Base-by-base conservation (phyloP, 2,329 filamentous ascomycete genomes). In the Colletotrichum acutatum region DNA sequence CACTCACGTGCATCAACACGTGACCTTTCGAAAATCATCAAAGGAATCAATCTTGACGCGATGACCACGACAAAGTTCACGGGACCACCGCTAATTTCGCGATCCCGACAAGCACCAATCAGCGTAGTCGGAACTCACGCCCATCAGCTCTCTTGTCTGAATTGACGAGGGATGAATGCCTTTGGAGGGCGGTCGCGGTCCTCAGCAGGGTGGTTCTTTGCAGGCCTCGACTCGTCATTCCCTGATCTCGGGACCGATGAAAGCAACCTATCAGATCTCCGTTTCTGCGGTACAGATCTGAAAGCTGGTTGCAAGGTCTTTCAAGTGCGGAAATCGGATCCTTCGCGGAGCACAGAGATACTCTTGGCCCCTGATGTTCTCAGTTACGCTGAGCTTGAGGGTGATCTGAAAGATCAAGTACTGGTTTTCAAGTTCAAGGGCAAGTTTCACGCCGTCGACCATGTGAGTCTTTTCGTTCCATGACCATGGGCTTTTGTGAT, bases 381-480 rank as follows among this genome's bases (percentile, higher is more conserved):
- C 12, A 77, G 76, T 4, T 68, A 66, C 2, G 68, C 74, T 2
- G 79, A 80, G 28, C 77, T 78, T 9, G 80, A 77, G 1, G 79
- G 80, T 4, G 81, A 84, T 3, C 68, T 91, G 68, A 85, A 84
- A 58, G 85, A 92, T 68, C 91, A 93, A 77, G 89, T 93, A 0
- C 83, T 94, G 22, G 86, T 94, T 0, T 94, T 93, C 74, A 86
- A 86, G 75, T 92, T 92, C 76, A 87, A 86, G 64, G 89, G 88
- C 3, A 90, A 88, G 72, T 84, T 93, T n/a, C 88, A 93, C 76
- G 92, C 92, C 0, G 83, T 93, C 26, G 91, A 94, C 71, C 91
- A 93, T 83, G 91, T 93, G 77, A 84, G 88, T 80, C 32, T n/a
- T 6, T 7, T 11, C 19, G 1, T 5, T 2, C 14, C 2, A 19